phyloP scores from a whole-genome alignment of 23 red algal species.

The Gracilaria domingensis region DNA sequence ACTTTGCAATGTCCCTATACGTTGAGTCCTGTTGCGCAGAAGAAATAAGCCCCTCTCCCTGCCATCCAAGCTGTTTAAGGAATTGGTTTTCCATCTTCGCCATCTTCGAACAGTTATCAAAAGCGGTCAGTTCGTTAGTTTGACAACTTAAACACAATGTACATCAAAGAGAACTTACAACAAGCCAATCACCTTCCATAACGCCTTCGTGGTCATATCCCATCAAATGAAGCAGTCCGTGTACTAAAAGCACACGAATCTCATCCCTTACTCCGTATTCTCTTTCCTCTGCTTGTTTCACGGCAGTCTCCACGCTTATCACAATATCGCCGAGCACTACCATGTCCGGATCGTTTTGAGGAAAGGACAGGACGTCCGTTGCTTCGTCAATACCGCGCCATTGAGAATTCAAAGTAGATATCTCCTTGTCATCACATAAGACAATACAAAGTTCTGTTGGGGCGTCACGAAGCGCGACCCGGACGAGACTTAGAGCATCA shows the following conservation, averaged over 20 bases:
- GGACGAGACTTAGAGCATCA: constrained; percentile 31
- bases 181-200: constrained; percentile 56
- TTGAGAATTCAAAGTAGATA: constrained; percentile 73
- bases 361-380: constrained; percentile 97
- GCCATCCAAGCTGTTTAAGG: constrained; percentile 43
- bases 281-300: constrained; percentile 56
- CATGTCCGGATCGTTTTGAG: constrained; percentile 47
- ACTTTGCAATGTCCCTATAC: constrained; percentile 29
- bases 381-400: constrained; percentile 79
- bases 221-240: constrained; percentile 95
- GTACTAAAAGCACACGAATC: constrained; percentile 85
- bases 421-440: constrained; percentile 70
- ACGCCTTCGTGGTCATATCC: constrained; percentile 90
- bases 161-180: constrained; percentile 49
- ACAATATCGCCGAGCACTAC: constrained; percentile 92
- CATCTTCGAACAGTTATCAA: constrained; percentile 27
- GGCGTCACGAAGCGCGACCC: constrained; percentile 26
- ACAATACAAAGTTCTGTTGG: constrained; percentile 76
- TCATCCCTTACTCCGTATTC: constrained; percentile 56
- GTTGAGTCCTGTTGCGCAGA: constrained; percentile 19
- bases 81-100: constrained; percentile 57
- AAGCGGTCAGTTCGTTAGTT: neutral
- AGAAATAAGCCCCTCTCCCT: constrained; percentile 63
- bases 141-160: neutral
- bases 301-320: constrained; percentile 81